Evolutionary conservation across 441 rosid species (phyloP), one percentile per base, ranked within the genome.

Genomic region (Syzygium malaccense): DNA sequence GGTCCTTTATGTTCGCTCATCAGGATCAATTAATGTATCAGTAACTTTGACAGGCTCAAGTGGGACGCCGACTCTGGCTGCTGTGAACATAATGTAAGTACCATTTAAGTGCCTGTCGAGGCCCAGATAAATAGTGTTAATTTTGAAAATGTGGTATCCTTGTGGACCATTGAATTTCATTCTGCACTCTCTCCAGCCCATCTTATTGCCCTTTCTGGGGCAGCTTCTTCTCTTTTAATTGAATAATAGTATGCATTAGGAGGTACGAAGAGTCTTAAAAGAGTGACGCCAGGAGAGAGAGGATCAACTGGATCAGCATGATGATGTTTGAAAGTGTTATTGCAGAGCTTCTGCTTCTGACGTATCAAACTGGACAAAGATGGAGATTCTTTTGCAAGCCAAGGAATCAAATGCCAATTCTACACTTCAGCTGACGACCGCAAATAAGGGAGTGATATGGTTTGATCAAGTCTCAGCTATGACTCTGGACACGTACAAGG

Each of bases 391-490:
- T 60, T 88, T 96, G 95, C 91, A 92, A 90, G 98, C 99, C 85
- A 89, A 93, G 86, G 95, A 86, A 78, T 90, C 98, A 86, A 91
- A 94, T 92, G 93, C 85, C 89, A 92, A 93, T 87, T 92, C 98
- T 88, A 95, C 95, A 91, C 96, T 97, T 90, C 94, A 96, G 85
- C 79, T 97, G 90, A 95, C 95, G 86, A 93, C 98, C 87, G 85
- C 94, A 51, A 88, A 64, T 85, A 91, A 91, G 91, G 98, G 98
- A 48, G 90, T 92, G 26, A 91, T 96, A 90, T 95, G 98, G 98
- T 91, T 97, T 88, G 99, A 97, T 90, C 99, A 95, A 94, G 98
- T 96, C 78, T 97, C 98, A 18, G 97, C 94, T 85, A 95, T 96
- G 94, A 98, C 99, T 3, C 86, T 92, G 90, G 98, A 97, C 89